These are phyloP conservation scores for Mediolabrus comicus DNA, from an alignment of 108 stramenopile species.

Conservation along the genomic window DNA sequence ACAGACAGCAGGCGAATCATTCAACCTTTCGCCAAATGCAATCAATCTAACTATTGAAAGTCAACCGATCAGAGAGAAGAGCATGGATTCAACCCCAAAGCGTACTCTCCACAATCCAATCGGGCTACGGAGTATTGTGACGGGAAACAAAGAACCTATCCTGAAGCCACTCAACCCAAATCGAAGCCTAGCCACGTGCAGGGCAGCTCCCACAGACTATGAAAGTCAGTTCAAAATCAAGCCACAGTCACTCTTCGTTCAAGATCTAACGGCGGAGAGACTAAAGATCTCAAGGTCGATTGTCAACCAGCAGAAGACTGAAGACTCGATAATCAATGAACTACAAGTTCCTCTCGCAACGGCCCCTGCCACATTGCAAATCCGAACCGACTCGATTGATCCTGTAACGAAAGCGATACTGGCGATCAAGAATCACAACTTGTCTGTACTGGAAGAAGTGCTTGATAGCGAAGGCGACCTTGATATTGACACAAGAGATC, in stretches of 20 bases:
- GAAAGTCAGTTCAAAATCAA: constrained; percentile 57
- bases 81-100: background rate
- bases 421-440: constrained; percentile 64
- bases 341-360: constrained; percentile 35
- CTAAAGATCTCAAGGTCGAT: constrained; percentile 38
- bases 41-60: background rate
- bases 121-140: constrained; percentile 22
- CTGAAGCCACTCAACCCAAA: constrained; percentile 54
- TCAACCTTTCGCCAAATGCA: background rate
- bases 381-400: constrained; percentile 24
- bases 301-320: constrained; percentile 31
- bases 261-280: constrained; percentile 60
- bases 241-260: constrained; percentile 63
- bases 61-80: background rate
- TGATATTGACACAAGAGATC: constrained; percentile 79
- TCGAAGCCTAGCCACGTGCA: constrained; percentile 51
- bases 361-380: background rate
- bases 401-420: constrained; percentile 59
- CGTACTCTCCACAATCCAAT: background rate
- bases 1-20: background rate
- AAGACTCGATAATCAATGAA: constrained; percentile 37
- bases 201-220: constrained; percentile 55
- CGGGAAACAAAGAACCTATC: constrained; percentile 16
- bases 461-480: constrained; percentile 47
- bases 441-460: constrained; percentile 36